Percentiles rank a stretch among this genome's conserved stretches.
Conservation (phyloP, 371 early-diverging fungal species). For the Lichtheimia ornata region DNA sequence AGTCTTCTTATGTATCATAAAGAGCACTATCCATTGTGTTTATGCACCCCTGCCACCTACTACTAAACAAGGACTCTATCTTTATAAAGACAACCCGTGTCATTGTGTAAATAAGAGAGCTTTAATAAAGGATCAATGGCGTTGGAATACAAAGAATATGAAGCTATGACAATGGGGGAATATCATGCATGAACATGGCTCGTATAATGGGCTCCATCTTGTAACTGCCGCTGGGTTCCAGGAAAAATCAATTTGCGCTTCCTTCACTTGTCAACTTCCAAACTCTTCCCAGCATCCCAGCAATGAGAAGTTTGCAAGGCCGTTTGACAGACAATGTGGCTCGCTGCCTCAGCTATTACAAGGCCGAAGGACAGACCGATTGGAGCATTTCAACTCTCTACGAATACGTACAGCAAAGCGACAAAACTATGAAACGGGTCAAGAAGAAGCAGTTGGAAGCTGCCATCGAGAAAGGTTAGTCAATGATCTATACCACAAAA, state of each 20-base stretch:
- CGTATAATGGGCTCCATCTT: not conserved
- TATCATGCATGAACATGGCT: too few relatives aligned
- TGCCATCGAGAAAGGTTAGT: constrained; percentile 47
- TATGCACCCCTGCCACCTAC: too few relatives aligned
- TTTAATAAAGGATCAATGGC: too few relatives aligned
- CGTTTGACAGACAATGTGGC: constrained; percentile 28
- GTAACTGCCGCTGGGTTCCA: not conserved
- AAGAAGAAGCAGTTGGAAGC: constrained; percentile 50
- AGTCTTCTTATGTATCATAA: too few relatives aligned
- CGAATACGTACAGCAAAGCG: constrained; percentile 51
- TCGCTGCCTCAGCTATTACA: constrained; percentile 32
- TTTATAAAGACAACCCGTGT: too few relatives aligned
- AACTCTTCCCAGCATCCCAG: not conserved
- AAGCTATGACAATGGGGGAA: too few relatives aligned
- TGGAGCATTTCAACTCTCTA: constrained; percentile 29
- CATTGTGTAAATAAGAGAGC: too few relatives aligned
- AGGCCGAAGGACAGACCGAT: constrained; percentile 32
- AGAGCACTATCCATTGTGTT: too few relatives aligned
- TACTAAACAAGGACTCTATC: too few relatives aligned
- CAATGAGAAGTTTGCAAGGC: constrained; percentile 18
- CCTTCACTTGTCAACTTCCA: not conserved
- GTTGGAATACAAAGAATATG: too few relatives aligned
- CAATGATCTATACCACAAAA: not conserved
- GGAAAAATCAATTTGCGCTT: not conserved
- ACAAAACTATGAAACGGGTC: constrained; percentile 46